Evolutionary conservation across 2,329 filamentous ascomycete species (phyloP), one percentile per base, ranked within the genome.

Genomic region (Fusarium chlamydosporum): DNA sequence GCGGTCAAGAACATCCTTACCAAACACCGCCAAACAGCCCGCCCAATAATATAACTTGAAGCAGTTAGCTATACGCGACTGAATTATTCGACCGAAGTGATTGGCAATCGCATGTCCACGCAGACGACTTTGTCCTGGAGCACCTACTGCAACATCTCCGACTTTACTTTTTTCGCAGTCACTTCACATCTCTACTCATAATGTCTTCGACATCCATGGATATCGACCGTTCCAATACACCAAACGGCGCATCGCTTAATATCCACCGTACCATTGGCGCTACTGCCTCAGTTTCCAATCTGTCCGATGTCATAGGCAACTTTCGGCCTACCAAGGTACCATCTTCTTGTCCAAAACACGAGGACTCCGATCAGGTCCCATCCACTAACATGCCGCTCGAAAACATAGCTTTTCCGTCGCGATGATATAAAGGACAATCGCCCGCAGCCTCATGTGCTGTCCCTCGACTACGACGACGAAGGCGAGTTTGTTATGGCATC

Each of bases 401-500:
- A 2, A 12, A 9, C n/a, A 7, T 35, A 80, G 79, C 85, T 90
- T 18, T 90, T 92, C 71, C 83, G 83, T 45, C 84, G 88, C 61
- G 84, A 88, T 41, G 85, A 87, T 64, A 71, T 83, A 40, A 87
- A 86, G 72, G 85, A 86, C 46, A 80, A 80, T 59, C 81, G 82
- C 60, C 79, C 83, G 11, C 82, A 84, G 51, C 88, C 90, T 6
- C 85, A 89, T 69, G 89, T 97, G 62, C 91, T 96, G 10, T 98
- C 95, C 3, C 88, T 99, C 73, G 95, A 99, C 82, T 99, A 97
- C 77, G 94, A 98, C 79, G 94, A 98, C 81, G 91, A 92, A 42
- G 96, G 96, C 78, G 94, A 97, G 79, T 92, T 95, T 50, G 87
- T 96, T 62, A 93, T 99, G 80, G 92, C 94, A 0, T 93, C 94